Evolutionary conservation across 176 grass and related monocot genomes (phyloP), one percentile per base, ranked within the genome.

Genomic region (Carex myosuroides): DNA sequence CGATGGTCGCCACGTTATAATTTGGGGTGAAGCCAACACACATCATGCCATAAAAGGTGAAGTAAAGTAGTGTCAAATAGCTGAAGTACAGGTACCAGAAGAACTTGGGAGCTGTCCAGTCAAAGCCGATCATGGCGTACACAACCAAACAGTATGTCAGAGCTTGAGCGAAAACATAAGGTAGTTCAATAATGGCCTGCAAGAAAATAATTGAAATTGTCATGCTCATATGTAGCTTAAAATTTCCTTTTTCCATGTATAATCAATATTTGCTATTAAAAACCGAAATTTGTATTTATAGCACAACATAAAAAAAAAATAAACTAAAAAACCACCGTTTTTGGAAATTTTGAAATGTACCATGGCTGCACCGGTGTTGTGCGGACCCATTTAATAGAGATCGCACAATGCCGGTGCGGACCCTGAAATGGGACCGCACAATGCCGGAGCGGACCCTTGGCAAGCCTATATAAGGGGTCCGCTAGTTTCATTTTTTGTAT

Each of bases 1-100:
- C 78, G 10, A 97, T 93, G 0, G 85, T 48, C 16, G 92, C 90
- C 0, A 93, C 87, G 22, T 94, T 85, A 85, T 94, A 90, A 78
- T 88, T 97, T 4, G 95, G 89, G 35, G 92, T 97, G 73, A 97
- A 12, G n/a, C 90, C 95, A 1, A 97, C 92, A 10, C 84, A 82
- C 95, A 97, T 92, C 95, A 94, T 97, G 65, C 95, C 95, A 2
- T 97, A 97, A 84, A 91, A 97, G 61, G 92, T 97, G 95, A 97
- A 97, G 71, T 97, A 94, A 50, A 97, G 92, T 1, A 97, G 77
- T 18, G 92, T 94, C 86, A 94, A 97, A 73, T 92, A 94, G 80
- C 83, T 87, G 84, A 97, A 97, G 86, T 88, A 97, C 17, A 97
- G 44, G 73, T 92, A 94, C 95, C 95, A 94, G 13, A 94, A 94